phyloP scores from a whole-genome alignment of 2,329 filamentous ascomycete genomes.

The Microdochium nivale region DNA sequence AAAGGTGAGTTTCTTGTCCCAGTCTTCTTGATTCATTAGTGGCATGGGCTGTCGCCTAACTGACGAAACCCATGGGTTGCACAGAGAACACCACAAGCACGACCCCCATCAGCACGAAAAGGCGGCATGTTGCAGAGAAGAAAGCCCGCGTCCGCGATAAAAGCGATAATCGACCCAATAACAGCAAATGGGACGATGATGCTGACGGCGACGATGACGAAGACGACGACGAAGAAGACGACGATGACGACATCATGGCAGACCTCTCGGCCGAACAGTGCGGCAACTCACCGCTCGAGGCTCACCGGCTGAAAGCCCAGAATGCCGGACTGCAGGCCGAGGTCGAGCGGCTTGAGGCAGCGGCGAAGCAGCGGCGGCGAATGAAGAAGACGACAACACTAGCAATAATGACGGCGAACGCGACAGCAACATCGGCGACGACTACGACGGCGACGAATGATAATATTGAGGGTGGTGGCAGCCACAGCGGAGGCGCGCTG shows the following conservation, averaged over 20 bases:
- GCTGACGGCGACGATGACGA: background rate
- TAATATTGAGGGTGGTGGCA: too few species aligned
- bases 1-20: too few species aligned
- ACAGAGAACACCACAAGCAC: too few species aligned
- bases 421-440: too few species aligned
- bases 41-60: too few species aligned
- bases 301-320: background rate
- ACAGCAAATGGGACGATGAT: background rate
- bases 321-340: background rate
- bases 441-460: too few species aligned
- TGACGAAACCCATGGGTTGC: too few species aligned
- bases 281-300: background rate
- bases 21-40: too few species aligned
- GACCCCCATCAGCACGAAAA: too few species aligned
- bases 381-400: background rate
- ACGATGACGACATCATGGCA: background rate
- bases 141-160: background rate
- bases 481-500: too few species aligned
- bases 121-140: too few species aligned
- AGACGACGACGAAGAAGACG: background rate
- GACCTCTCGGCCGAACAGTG: background rate
- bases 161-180: background rate
- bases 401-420: too few species aligned
- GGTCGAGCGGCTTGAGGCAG: background rate
- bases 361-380: background rate